Evolutionary conservation across 768 basidiomycete genomes (phyloP).

Genomic region (Suillus sp.): DNA sequence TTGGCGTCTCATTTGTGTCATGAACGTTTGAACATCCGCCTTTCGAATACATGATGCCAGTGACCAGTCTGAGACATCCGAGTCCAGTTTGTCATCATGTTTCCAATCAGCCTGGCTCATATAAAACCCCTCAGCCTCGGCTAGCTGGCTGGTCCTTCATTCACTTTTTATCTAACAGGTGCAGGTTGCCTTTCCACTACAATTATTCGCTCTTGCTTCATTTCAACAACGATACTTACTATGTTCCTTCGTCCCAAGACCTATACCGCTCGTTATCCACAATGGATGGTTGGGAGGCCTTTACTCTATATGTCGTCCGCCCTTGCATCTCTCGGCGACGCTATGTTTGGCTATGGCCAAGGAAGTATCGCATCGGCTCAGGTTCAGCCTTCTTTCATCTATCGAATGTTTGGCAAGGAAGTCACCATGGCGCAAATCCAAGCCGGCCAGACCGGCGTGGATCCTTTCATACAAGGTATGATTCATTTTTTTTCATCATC

Average conservation of each 20-base stretch:
- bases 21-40: background rate
- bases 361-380: constrained; percentile 54
- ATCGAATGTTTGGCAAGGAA: constrained; percentile 46
- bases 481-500: background rate
- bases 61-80: constrained; percentile 1
- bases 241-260: constrained; percentile 37
- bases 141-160: background rate
- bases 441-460: constrained; percentile 44
- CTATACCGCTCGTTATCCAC: constrained; percentile 50
- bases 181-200: constrained; percentile 4
- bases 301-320: constrained; percentile 54
- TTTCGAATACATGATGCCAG: background rate
- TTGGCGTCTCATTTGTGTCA: too few relatives aligned
- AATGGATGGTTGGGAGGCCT: constrained; percentile 52
- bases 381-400: constrained; percentile 54
- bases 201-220: constrained; percentile 8
- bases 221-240: constrained; percentile 24
- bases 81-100: constrained; percentile 3
- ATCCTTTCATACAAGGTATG: constrained; percentile 50
- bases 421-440: constrained; percentile 49
- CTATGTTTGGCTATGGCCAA: constrained; percentile 58
- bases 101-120: background rate
- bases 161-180: constrained; percentile 6
- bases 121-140: background rate
- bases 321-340: constrained; percentile 56